Evolutionary conservation across 2,329 filamentous ascomycete genomes (phyloP).

Genomic region (Emmonsia crescens): DNA sequence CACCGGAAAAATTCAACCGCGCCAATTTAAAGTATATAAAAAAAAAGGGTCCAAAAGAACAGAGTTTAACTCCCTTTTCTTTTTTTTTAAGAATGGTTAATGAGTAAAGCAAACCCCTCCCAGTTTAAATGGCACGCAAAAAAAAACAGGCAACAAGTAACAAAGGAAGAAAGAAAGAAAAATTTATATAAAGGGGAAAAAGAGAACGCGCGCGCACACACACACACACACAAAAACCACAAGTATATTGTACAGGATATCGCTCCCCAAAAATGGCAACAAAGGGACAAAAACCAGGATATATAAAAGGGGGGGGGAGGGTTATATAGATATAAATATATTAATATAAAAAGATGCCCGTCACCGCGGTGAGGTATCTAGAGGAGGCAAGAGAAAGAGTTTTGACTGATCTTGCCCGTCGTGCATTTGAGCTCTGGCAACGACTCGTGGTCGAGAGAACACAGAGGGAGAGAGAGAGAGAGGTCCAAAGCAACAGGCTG

Average conservation of each 20-base stretch:
- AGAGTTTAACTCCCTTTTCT: not conserved
- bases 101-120: not conserved
- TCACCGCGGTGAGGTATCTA: conserved; percentile 35
- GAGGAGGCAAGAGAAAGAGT: conserved; percentile 31
- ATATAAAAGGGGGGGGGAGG: conserved; percentile 6
- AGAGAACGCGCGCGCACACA: no score
- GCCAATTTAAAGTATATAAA: conserved; percentile 6
- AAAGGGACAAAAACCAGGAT: conserved; percentile 23
- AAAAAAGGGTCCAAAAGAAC: not conserved
- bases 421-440: conserved; percentile 35
- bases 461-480: not conserved
- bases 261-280: conserved; percentile 19
- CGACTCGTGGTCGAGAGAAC: conserved; percentile 4
- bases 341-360: conserved; percentile 23
- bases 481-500: not conserved
- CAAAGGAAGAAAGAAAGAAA: conserved; percentile 11
- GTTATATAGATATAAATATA: no score
- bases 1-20: conserved; percentile 3
- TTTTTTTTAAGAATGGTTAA: not conserved
- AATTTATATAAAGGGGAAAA: conserved; percentile 13
- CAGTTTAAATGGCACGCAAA: conserved; percentile 5
- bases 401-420: conserved; percentile 27
- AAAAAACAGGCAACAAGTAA: conserved; percentile 9
- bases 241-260: conserved; percentile 39
- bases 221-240: conserved; percentile 19